Base-by-base conservation (phyloP, 257 asterid genomes). In the Gynochthodes officinalis region DNA sequence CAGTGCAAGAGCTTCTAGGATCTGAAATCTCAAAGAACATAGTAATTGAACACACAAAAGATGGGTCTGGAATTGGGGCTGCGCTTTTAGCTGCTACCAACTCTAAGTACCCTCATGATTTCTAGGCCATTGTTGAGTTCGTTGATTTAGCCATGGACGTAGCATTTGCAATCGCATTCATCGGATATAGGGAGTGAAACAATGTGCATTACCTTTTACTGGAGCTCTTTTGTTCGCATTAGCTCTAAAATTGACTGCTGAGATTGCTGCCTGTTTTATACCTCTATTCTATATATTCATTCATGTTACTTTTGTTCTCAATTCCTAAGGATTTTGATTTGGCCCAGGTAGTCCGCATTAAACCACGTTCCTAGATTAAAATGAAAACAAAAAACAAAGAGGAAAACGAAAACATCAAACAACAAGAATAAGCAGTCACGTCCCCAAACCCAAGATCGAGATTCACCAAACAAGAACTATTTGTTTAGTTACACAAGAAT, bases 1-100 rank as follows among this genome's bases (percentile, higher is more conserved):
- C 90, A 4, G 91, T 89, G 27, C 52, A 63, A 0, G 96, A 90
- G 80, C 88, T 90, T 69, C 80, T 90, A 4, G 93, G 97, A 61
- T 40, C 75, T 0, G 89, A 84, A 63, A 28, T 80, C 48, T 83
- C 90, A 0, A 85, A 73, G 77, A 87, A 86, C 71, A 58, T 87
- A 73, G 82, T 85, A 10, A 86, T 87, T 35, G 87, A 89, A 70
- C 96, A 89, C 79, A 85, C 96, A 30, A 89, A 91, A 76, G 97
- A 89, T 82, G 96, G 96, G 5, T 91, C 96, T 57, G 87, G 96
- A 48, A 87, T 89, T 77, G 96, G 95, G 48, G 97, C 96, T 42
- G 95, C 96, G 28, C 88, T 91, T 32, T 84, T 91, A 84, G 97
- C 97, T 82, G 96, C 95, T 73, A 72, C 97, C 43, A 86, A 89